Percentiles rank a stretch among this genome's conserved stretches.
phyloP scores from a whole-genome alignment of 2,329 filamentous ascomycete species.

The Aquanectria penicillioides region DNA sequence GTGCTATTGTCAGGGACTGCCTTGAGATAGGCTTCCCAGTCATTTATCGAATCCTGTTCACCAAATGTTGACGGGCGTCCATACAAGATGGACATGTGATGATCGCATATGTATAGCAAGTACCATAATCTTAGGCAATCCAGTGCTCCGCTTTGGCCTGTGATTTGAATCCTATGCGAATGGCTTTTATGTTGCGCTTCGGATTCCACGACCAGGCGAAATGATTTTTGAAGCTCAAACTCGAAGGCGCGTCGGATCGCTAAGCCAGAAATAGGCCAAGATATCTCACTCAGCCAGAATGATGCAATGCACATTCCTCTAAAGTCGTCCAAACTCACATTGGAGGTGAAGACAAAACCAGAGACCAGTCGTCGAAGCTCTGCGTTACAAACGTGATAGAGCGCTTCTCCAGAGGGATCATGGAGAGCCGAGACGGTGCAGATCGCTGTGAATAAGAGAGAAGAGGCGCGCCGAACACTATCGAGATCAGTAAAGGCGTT shows the following conservation, averaged over 20 bases:
- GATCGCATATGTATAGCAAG: background rate
- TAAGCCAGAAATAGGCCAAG: background rate
- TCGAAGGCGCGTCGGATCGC: background rate
- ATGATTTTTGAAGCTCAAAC: background rate
- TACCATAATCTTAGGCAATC: background rate
- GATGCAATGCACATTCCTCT: background rate
- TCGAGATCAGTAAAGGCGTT: background rate
- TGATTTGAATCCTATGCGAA: background rate
- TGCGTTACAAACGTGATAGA: background rate
- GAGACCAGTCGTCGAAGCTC: background rate
- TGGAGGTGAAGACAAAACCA: background rate
- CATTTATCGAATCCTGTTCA: background rate
- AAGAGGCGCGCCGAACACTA: background rate
- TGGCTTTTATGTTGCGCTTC: background rate
- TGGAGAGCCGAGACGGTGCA: background rate
- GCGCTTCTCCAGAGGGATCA: background rate
- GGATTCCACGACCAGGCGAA: background rate
- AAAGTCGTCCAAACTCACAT: background rate
- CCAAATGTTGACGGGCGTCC: background rate
- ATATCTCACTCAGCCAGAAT: background rate
- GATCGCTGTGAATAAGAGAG: background rate
- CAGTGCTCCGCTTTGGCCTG: background rate
- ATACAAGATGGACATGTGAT: background rate
- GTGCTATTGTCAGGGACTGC: background rate
- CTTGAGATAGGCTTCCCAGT: background rate